Evolutionary conservation across 768 basidiomycete genomes (phyloP), one percentile per base, ranked within the genome.

Genomic region (Tubosaeta brunneosetosa): DNA sequence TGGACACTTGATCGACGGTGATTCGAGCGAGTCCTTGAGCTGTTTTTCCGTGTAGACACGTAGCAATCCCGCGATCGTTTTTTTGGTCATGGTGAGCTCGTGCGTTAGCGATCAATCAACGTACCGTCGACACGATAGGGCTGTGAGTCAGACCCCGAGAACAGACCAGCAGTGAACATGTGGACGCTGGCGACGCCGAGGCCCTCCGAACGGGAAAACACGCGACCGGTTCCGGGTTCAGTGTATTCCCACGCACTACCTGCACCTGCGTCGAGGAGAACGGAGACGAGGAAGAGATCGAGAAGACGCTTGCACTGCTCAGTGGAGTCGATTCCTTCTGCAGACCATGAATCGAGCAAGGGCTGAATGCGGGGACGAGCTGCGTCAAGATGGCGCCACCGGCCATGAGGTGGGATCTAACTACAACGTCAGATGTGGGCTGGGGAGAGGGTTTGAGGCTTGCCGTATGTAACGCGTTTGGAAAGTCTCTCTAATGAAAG

Each of bases 201-300:
- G 0, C 95, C 95, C 64, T 85, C 90, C 6, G 80, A 94, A 60
- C 87, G 77, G 47, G 73, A 64, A 67, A 83, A 92, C 0, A 67
- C 73, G 51, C 74, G 62, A 0, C 79, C 80, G 0, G 80, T 78
- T 0, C 65, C 71, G 6, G 76, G 66, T 52, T 94, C 93, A 7
- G 71, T 75, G 68, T 87, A 98, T 11, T 68, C 69, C 94, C 94
- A 98, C 1, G 71, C 62, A 51, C 81, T 85, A 0, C 94, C 95
- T 0, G 94, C 95, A 1, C 94, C 94, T 0, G 94, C 95, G 61
- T 98, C 95, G 33, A 99, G 82, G 13, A 98, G 77, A 8, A 98
- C 95, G 11, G 92, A 93, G 29, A 91, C 88, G 49, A 85, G 71
- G 73, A 94, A 94, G 37, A 97, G 81, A 71, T 98, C 95, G 65